A percentile compares a stretch with the other conserved stretches of the same genome.
phyloP scores from a whole-genome alignment of 352 stramenopile genomes.

The Phytophthora fragariae region DNA sequence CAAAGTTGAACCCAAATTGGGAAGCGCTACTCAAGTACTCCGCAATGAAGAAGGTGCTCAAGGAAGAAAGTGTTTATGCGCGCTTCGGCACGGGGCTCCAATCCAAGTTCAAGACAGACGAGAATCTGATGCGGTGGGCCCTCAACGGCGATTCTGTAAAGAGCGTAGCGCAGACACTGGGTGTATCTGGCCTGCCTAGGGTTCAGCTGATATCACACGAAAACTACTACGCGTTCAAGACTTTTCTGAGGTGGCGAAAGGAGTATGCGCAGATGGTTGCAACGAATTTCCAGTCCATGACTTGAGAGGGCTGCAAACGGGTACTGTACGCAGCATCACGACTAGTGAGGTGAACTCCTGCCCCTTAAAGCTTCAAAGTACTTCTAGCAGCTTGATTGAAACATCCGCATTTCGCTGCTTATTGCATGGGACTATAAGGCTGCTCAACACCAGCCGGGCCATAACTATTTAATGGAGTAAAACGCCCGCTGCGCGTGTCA shows the following conservation, averaged over 20 bases:
- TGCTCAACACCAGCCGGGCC: no score
- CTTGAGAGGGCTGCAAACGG: neutral
- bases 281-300: neutral
- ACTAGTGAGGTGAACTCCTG: no score
- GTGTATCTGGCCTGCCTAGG: neutral
- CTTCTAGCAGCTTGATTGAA: no score
- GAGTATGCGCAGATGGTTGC: neutral
- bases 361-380: no score
- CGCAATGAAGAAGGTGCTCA: neutral
- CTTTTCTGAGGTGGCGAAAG: neutral
- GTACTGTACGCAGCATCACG: no score
- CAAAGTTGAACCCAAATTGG: neutral
- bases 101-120: neutral
- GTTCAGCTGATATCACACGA: neutral
- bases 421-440: no score
- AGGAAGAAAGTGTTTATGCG: neutral
- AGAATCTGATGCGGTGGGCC: neutral
- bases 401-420: no score
- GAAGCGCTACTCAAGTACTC: neutral
- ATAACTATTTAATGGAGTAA: no score
- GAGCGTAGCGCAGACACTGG: neutral
- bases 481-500: no score
- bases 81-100: neutral
- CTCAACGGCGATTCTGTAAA: neutral
- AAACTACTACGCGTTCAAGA: constrained; percentile 3